Evolutionary conservation across 306 rosid genomes (phyloP).

Genomic region (Vigna unguiculata): DNA sequence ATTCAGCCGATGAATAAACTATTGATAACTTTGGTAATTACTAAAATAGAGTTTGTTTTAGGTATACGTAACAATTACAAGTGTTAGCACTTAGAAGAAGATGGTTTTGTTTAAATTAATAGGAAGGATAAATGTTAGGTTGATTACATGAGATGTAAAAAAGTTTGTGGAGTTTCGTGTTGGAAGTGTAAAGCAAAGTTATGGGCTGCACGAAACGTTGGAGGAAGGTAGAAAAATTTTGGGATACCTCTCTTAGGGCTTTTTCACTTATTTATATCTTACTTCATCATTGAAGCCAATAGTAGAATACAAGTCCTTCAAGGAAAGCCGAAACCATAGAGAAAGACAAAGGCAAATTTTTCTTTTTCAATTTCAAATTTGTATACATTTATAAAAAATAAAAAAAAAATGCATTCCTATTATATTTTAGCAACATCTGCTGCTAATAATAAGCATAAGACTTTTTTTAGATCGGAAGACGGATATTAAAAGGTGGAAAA

Average conservation of each 20-base stretch:
- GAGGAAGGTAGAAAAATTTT: neutral
- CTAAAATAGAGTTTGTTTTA: neutral
- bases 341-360: no score
- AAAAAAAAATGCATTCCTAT: no score
- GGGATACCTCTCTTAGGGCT: conserved; percentile 12
- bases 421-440: no score
- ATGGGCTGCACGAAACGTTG: conserved; percentile 22
- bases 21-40: no score
- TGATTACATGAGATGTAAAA: neutral
- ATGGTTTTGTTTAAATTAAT: neutral
- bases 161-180: conserved; percentile 24
- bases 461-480: no score
- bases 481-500: no score
- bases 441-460: no score
- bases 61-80: neutral
- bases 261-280: conserved; percentile 14
- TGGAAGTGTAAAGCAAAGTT: neutral
- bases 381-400: no score
- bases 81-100: neutral
- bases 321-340: no score
- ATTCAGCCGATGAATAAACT: no score
- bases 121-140: neutral
- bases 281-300: neutral
- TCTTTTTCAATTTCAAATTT: no score
- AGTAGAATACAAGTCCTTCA: no score